Conservation (phyloP, 345 rosid genomes). For the Salix purpurea region DNA sequence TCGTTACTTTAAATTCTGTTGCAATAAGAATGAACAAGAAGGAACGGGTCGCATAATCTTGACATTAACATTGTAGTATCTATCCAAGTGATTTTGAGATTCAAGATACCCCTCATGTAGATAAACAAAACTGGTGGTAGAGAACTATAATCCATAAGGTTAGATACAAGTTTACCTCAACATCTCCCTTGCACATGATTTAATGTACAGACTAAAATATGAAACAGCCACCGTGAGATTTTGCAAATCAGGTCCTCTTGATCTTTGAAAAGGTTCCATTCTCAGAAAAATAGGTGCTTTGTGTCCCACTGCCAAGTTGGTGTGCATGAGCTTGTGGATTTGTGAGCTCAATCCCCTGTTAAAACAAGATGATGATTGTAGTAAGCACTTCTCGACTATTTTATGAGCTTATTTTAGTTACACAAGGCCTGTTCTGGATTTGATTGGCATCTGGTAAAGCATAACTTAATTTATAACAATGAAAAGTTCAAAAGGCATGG, state of each 20-base stretch:
- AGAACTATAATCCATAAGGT: background rate
- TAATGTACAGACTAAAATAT: too few species aligned
- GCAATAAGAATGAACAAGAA: background rate
- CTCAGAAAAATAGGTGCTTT: constrained; percentile 94
- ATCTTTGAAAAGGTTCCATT: constrained; percentile 87
- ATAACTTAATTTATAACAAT: background rate
- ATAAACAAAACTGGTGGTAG: background rate
- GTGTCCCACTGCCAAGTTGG: constrained; percentile 81
- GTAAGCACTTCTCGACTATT: background rate
- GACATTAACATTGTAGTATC: background rate
- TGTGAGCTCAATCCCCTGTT: constrained; percentile 80
- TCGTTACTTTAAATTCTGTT: background rate
- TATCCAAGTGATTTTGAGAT: background rate
- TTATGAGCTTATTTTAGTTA: background rate
- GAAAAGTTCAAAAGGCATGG: background rate
- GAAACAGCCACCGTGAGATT: background rate
- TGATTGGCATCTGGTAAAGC: background rate
- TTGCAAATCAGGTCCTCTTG: constrained; percentile 49
- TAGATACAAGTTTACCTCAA: background rate
- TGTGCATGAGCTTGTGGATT: constrained; percentile 82
- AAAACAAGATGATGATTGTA: background rate
- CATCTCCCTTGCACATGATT: too few species aligned
- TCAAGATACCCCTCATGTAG: background rate
- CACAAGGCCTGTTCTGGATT: background rate
- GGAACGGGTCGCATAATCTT: background rate